Percentiles rank a stretch among this genome's conserved stretches.
Conservation (phyloP, 306 rosid species). For the Prunus armeniaca region DNA sequence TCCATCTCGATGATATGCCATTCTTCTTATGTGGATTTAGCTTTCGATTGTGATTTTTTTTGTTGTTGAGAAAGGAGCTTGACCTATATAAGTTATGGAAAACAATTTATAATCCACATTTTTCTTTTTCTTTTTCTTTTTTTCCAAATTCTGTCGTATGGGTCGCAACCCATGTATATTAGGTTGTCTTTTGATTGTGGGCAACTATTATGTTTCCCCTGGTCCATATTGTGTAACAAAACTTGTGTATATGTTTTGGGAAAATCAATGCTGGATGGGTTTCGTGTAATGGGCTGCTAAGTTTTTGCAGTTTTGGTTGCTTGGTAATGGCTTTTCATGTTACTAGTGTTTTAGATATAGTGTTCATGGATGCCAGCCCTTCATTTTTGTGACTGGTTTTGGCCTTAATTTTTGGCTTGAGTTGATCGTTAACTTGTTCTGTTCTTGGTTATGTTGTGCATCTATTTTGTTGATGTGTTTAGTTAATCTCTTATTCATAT, state of each 20-base stretch:
- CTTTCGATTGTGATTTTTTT: background rate
- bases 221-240: background rate
- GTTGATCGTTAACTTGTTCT: background rate
- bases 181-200: background rate
- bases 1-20: slow-evolving; percentile 34
- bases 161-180: background rate
- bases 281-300: background rate
- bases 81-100: background rate
- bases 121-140: too few species aligned
- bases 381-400: background rate
- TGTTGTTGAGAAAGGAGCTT: background rate
- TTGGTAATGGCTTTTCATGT: background rate
- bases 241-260: background rate
- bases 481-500: background rate
- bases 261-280: background rate
- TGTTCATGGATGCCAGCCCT: background rate
- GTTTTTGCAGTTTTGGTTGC: background rate
- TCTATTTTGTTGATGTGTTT: background rate
- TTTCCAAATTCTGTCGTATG: background rate
- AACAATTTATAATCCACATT: too few species aligned
- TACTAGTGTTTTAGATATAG: background rate
- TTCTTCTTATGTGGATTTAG: background rate
- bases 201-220: background rate
- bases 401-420: background rate
- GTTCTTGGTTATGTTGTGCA: background rate